Base-by-base conservation (phyloP, 2,329 filamentous ascomycete species). In the Alternaria metachromatica region DNA sequence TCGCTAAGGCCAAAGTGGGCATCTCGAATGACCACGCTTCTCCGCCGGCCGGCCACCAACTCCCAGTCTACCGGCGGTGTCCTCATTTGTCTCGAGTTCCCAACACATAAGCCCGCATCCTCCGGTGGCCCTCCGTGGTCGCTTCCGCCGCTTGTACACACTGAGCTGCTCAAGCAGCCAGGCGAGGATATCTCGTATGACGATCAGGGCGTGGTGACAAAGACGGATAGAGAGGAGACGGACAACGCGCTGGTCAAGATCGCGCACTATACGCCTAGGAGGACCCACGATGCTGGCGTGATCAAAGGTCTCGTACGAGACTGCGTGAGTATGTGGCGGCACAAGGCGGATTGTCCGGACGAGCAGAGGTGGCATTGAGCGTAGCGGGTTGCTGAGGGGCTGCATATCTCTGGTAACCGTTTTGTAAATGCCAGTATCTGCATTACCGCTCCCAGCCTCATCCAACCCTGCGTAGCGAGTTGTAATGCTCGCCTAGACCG, bases 401-500 rank as follows among this genome's bases (percentile, higher is more conserved):
- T 30, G 48, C 25, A 30, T 30, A 18, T n/a, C 20, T 49, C 5
- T 18, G 21, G n/a, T 41, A 12, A 20, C 18, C 51, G 23, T 18
- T 15, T 5, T 55, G 8, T 13, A 6, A 55, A 28, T 37, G 9
- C 30, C 30, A 23, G 23, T n/a, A 41, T 33, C 21, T 8, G 20
- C 18, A 33, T 45, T 25, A 18, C 44, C 18, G 13, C 28, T 20
- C n/a, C 6, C 20, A 20, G 18, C 26, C 58, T 78, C 74, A 80
- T 60, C 66, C 64, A 23, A 56, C 64, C 60, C 78, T 84, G 46
- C 83, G 76, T 77, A 99, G 81, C 57, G 94, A 97, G 78, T 99
- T 99, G 82, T 99, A 99, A 82, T 99, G 96, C 83, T 98, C 96
- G 12, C 96, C 96, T 54, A 99, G 83, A 2, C 95, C 95, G 80